Evolutionary conservation across 2,329 filamentous ascomycete genomes (phyloP), one percentile per base, ranked within the genome.

Genomic region (Juglanconis oblonga): DNA sequence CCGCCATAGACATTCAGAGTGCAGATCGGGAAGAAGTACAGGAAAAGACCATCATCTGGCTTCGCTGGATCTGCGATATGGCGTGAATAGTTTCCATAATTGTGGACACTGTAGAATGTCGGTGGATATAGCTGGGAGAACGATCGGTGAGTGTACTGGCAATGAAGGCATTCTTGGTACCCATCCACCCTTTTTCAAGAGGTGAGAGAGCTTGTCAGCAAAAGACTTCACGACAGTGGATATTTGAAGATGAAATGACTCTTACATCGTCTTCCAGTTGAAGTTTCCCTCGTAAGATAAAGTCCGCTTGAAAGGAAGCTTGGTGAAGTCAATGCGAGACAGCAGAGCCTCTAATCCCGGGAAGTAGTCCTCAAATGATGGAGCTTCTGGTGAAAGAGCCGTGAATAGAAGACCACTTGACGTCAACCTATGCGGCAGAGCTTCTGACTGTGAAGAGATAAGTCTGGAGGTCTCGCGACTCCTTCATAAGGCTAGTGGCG

Each of bases 91-190:
- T 84, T 84, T 47, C 72, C 71, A 64, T 81, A 77, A 67, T 84
- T 84, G 61, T 77, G 74, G 4, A 85, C 81, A 14, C 75, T 74
- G 68, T 85, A 85, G 67, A 80, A 82, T 1, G 79, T 81, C 3
- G 81, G 80, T 5, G 81, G 80, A 58, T 85, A 85, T 62, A 76
- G 78, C 59, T 81, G 73, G 24, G 77, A 79, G 69, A 85, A 85
- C 5, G 79, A 79, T 0, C 81, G 81, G 62, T 85, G 82, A 0
- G 82, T 84, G 68, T 84, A 85, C 66, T 81, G 78, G 70, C 81
- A 84, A 67, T 84, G 81, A 24, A 85, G 74, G 63, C 82, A 85
- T 69, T 85, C 82, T 68, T 84, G 81, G 62, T 82, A 84, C 7
- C 81, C 81, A 61, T 84, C 81, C 31, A 84, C 80, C 78, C 44